Evolutionary conservation across 2,329 filamentous ascomycete genomes (phyloP), one percentile per base, ranked within the genome.

Genomic region (Sclerotinia trifoliorum): DNA sequence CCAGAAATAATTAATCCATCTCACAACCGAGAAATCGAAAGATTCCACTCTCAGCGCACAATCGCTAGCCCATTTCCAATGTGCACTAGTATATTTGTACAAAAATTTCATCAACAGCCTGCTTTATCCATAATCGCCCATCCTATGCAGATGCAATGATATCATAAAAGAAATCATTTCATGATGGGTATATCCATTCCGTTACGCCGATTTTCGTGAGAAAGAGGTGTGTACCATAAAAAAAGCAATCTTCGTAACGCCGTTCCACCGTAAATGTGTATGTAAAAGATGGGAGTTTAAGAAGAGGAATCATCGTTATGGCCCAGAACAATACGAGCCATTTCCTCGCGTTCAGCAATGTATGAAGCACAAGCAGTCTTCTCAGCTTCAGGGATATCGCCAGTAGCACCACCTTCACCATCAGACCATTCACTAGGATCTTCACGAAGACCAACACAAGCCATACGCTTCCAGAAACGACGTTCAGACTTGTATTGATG

Each of bases 381-480:
- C 71, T 75, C 73, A 7, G 67, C 71, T 56, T 74, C 70, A 8
- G 66, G 39, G 19, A 83, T 82, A 0, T 81, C 79, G 69, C 90
- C 87, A 35, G 89, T 82, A 29, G 90, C 77, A 73, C 90, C 87
- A 71, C 48, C 65, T 52, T 90, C 87, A 68, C 86, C 86, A 74
- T 86, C 89, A 82, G 86, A 88, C 75, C 82, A 87, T 51, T 78
- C 79, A 2, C 78, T 78, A 2, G 83, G 80, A 62, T 88, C 86
- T 32, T 88, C 86, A 11, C 83, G 78, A 49, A 89, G 77, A 68
- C 86, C 82, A 13, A 86, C 86, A 83, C 89, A 84, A 19, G 87
- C 87, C 81, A 89, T 83, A 54, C 87, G 81, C 78, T 89, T 89
- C 87, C 87, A 90, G 77, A 87, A 88, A 2, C 87, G 81, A 66